These are phyloP conservation scores for Claviceps maximensis DNA, from an alignment of 2,329 filamentous ascomycete genomes.

Conservation along the genomic window DNA sequence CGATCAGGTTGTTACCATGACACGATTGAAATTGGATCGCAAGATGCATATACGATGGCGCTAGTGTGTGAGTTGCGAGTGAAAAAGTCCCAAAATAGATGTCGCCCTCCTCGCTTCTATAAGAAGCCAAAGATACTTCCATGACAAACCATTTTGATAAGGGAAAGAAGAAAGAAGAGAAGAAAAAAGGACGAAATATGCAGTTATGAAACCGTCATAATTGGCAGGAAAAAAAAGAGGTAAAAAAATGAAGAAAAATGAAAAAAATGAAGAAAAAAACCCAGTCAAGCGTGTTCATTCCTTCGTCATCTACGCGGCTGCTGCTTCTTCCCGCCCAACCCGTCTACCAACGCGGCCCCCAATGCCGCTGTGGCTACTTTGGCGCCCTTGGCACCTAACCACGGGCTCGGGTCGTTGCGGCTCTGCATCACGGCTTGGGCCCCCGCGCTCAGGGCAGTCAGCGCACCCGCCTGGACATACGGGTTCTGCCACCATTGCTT, in stretches of 20 bases:
- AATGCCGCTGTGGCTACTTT: constrained; percentile 35
- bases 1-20: no score
- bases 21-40: no score
- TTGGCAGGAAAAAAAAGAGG: no score
- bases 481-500: constrained; percentile 25
- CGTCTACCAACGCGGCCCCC: constrained; percentile 34
- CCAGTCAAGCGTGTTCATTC: not conserved
- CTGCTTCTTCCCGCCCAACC: constrained; percentile 23
- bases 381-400: constrained; percentile 35
- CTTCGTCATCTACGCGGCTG: not conserved
- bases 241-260: no score
- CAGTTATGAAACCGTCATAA: not conserved
- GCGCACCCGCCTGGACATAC: constrained; percentile 27
- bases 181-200: not conserved
- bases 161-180: no score
- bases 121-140: no score
- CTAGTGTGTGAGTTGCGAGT: no score
- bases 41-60: no score
- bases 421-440: constrained; percentile 34
- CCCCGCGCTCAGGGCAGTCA: constrained; percentile 33
- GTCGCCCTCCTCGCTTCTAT: no score
- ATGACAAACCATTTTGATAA: no score
- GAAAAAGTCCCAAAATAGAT: no score
- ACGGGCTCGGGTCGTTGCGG: constrained; percentile 30
- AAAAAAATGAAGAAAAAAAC: not conserved